Evolutionary conservation across 2,329 filamentous ascomycete species (phyloP).

Genomic region (Ceratocystis ficicola): DNA sequence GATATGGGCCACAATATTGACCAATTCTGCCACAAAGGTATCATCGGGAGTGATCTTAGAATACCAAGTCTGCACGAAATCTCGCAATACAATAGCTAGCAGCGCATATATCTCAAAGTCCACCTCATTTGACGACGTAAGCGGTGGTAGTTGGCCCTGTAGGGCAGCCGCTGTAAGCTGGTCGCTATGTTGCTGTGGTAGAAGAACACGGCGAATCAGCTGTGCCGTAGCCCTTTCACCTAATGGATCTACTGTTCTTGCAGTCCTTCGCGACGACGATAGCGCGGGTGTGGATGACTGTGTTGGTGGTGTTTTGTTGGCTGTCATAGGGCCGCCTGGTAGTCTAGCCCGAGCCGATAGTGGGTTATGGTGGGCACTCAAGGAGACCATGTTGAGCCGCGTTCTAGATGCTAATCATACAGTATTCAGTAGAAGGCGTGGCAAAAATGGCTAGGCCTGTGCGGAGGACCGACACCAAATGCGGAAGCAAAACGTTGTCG

Average conservation of each 20-base stretch:
- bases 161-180: slow-evolving; percentile 49
- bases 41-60: slow-evolving; percentile 82
- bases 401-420: not conserved
- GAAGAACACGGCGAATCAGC: slow-evolving; percentile 68
- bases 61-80: slow-evolving; percentile 92
- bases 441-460: not conserved
- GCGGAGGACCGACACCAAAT: not conserved
- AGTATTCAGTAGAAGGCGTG: not conserved
- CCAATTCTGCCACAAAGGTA: slow-evolving; percentile 72
- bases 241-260: slow-evolving; percentile 40
- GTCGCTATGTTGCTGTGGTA: slow-evolving; percentile 56
- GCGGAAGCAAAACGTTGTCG: not conserved
- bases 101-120: slow-evolving; percentile 82
- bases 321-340: not conserved
- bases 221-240: slow-evolving; percentile 69
- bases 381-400: slow-evolving; percentile 4
- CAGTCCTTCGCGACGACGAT: slow-evolving; percentile 28
- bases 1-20: slow-evolving; percentile 85
- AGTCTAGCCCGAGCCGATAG: slow-evolving; percentile 4
- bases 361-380: slow-evolving; percentile 7
- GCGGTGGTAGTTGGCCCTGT: slow-evolving; percentile 71
- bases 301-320: slow-evolving; percentile 8
- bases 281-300: slow-evolving; percentile 24
- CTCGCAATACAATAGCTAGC: slow-evolving; percentile 75
- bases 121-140: slow-evolving; percentile 89